These are phyloP conservation scores for Rutstroemia sp. DNA, from an alignment of 2,329 filamentous ascomycete species.

Conservation along the genomic window DNA sequence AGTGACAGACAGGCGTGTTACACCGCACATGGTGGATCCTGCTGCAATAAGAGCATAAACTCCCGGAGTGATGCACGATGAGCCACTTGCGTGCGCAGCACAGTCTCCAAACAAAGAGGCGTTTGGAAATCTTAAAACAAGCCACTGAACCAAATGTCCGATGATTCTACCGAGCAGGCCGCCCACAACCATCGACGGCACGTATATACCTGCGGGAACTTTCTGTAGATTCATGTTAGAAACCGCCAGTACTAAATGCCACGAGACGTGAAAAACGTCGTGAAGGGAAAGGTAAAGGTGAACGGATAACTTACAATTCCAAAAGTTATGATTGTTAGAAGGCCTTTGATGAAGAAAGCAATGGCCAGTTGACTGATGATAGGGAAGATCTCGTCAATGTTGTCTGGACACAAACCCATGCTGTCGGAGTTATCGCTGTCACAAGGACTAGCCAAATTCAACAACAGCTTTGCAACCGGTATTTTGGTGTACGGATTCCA, in stretches of 20 bases:
- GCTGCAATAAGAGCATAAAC: conserved; percentile 93
- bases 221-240: conserved; percentile 43
- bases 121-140: conserved; percentile 65
- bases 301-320: conserved; percentile 55
- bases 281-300: neutral
- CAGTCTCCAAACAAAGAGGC: conserved; percentile 71
- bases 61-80: conserved; percentile 89
- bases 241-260: neutral
- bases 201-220: conserved; percentile 93
- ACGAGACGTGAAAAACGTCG: neutral
- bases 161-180: conserved; percentile 84
- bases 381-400: conserved; percentile 66
- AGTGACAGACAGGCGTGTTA: conserved; percentile 87
- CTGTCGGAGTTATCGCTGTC: conserved; percentile 56
- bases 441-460: conserved; percentile 87
- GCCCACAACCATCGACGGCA: conserved; percentile 97
- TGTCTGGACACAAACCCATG: conserved; percentile 70
- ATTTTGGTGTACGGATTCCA: conserved; percentile 90
- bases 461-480: conserved; percentile 81
- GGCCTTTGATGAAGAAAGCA: conserved; percentile 83
- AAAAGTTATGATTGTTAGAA: conserved; percentile 85
- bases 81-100: conserved; percentile 55
- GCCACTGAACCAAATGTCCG: conserved; percentile 77
- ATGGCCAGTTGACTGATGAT: conserved; percentile 64
- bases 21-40: conserved; percentile 95